A percentile compares a stretch with the other conserved stretches of the same genome.
phyloP scores from a whole-genome alignment of 805 yeast genomes.

The Wickerhamomyces tratensis region DNA sequence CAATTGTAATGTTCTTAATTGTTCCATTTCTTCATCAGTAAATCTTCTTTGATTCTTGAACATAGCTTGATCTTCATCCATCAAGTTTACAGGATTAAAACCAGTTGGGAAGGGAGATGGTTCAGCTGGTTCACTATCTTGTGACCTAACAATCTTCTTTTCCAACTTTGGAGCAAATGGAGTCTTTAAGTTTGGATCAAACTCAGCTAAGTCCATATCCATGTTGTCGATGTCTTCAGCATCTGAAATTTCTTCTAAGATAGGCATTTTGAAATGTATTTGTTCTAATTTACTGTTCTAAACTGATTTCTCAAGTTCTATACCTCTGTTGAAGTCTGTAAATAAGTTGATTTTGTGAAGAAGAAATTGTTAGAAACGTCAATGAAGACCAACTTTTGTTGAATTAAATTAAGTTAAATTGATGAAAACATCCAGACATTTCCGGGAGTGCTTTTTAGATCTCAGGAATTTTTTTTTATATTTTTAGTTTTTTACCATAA shows the following conservation, averaged over 20 bases:
- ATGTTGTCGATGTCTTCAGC: constrained; percentile 82
- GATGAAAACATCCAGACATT: too few relatives aligned
- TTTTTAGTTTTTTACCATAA: too few relatives aligned
- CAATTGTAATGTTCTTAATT: constrained; percentile 60
- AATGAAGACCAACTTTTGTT: too few relatives aligned
- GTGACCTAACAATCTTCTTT: constrained; percentile 53
- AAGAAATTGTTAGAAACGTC: too few relatives aligned
- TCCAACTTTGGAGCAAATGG: constrained; percentile 64
- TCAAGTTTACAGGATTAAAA: background rate
- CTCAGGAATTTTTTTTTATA: too few relatives aligned
- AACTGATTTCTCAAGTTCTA: background rate
- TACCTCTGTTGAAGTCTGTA: too few relatives aligned
- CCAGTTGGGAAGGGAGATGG: constrained; percentile 19
- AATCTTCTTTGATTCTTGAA: constrained; percentile 22
- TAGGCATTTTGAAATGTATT: constrained; percentile 39
- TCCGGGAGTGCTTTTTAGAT: too few relatives aligned
- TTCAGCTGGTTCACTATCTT: constrained; percentile 31
- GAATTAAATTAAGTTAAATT: too few relatives aligned
- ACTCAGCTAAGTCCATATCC: constrained; percentile 91
- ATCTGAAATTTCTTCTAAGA: constrained; percentile 62
- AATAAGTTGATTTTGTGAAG: too few relatives aligned
- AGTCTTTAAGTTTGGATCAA: constrained; percentile 61
- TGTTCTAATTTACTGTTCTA: too few relatives aligned
- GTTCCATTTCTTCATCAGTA: constrained; percentile 47
- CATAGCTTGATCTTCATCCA: background rate